Base-by-base conservation (phyloP, 2,329 filamentous ascomycete species). In the Hymenoscyphus albidus region DNA sequence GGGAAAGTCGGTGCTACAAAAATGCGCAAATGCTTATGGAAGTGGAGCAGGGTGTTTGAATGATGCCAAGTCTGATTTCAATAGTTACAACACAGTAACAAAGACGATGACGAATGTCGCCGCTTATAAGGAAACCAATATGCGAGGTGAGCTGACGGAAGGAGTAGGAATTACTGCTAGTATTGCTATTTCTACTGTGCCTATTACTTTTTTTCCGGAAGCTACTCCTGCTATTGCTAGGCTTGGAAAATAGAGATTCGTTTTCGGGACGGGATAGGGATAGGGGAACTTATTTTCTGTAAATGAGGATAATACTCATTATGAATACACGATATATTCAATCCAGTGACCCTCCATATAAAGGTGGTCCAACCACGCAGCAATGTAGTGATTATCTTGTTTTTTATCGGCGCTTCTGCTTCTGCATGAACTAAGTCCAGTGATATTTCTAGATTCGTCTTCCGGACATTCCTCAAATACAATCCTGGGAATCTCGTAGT, bases 21-120 rank as follows among this genome's bases (percentile, higher is more conserved):
- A 74, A 39, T 85, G 83, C 74, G 74, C 77, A 31, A 82, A 77
- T 64, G 83, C 80, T 2, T 85, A 82, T 68, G 81, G 81, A 3
- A 72, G 71, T 7, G 81, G 82, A 31, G 44, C 16, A 1, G 78
- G 75, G 9, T 85, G 83, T 68, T 70, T 85, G 55, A 0, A 57
- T 51, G 2, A 69, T 65, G 2, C 59, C 32, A 38, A 38, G 38
- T 2, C 58, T 69, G 56, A 70, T 67, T 14, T 35, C 35, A 35
- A 35, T 0, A 62, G 62, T 3, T 70, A 70, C 57, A 59, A 65
- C 1, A 59, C 59, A 0, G 68, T 63, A 4, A 67, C 65, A 32
- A 59, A 59, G 51, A 65, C 65, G 39, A 58, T 67, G 27, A 64
- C 62, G 22, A 61, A 54, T 57, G 59, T 62, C 18, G 40, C 64